Evolutionary conservation across 1,139 yeast genomes (phyloP), one percentile per base, ranked within the genome.

Genomic region (Magnusiomyces ingens): DNA sequence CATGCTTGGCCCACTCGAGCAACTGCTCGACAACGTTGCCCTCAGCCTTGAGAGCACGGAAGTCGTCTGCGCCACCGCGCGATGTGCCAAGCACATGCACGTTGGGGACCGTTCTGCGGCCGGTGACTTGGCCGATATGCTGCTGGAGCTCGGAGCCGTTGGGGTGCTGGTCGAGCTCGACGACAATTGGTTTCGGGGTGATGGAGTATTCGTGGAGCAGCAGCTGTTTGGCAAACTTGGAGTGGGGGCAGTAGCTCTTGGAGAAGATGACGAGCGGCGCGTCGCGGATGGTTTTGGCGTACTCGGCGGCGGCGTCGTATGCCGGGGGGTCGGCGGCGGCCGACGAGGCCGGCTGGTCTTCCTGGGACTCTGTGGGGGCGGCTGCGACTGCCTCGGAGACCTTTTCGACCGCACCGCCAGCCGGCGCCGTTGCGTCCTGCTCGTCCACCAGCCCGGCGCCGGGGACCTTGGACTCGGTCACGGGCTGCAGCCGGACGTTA

Each of bases 101-200:
- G 70, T 88, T 91, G 58, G 99, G 99, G 55, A 93, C 98, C 32
- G 98, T 89, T 64, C 79, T 77, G 70, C 94, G 96, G 57, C 96
- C 96, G 36, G 95, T 86, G 58, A 87, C 71, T 63, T 82, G 80
- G 51, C 71, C 73, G 62, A 93, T 76, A 58, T 95, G 93, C 47
- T 78, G 84, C 72, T 91, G 98, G 60, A 91, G 80, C 44, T 80
- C 87, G 6, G 68, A 64, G 48, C 90, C 91, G 57, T 84, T 78
- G 49, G 78, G 76, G 67, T 90, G 95, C 64, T 75, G 76, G 69
- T 93, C 98, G 53, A 93, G 76, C 66, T 93, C 98, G 29, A 91
- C 89, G 49, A 87, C 77, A 12, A 75, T 67, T 3, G 89, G 91
- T 44, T 74, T 72, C 1, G 98, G 99, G 1, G 78, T 75, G 56